Evolutionary conservation across 1,139 yeast species (phyloP), one percentile per base, ranked within the genome.

Genomic region (Blastobotrys niveus): DNA sequence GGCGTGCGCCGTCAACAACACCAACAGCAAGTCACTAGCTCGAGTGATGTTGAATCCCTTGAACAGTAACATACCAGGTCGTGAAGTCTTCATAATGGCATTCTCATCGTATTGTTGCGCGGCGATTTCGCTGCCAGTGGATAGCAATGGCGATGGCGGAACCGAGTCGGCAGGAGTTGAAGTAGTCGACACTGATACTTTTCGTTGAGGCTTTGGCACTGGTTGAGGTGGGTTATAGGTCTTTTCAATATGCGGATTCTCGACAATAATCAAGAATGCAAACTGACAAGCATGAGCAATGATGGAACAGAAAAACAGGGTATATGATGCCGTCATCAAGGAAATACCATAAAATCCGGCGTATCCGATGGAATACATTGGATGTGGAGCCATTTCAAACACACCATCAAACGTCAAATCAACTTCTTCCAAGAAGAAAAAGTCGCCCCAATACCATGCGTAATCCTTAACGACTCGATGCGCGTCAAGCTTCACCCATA

Each of bases 381-480:
- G 95, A 62, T 86, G 95, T 33, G 95, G 95, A 12, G 91, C 87
- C 76, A 86, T 76, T 64, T 86, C 94, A 62, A 85, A 86, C 9
- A 86, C 95, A 38, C 95, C 95, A 62, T 87, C 95, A 65, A 86
- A 86, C 27, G 86, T 82, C 58, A 86, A 73, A 51, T 83, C 82
- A 58, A 81, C 79, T 54, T 85, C 86, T 60, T 85, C 83, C 50
- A 89, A 73, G 65, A 83, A 84, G 72, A 86, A 86, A 67, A 86
- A 86, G 63, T 86, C 95, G 26, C 95, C 95, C 95, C 95, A 86
- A 64, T 86, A 86, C 95, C 95, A 86, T 10, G 95, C 95, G 60
- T 80, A 87, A 63, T 86, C 95, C 61, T 86, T 85, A 46, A 86
- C 89, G 20, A 87, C 89, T 54, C 88, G 76, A 62, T 86, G 95